Evolutionary conservation across 2,329 filamentous ascomycete genomes (phyloP).

Genomic region (Monilinia fructigena): DNA sequence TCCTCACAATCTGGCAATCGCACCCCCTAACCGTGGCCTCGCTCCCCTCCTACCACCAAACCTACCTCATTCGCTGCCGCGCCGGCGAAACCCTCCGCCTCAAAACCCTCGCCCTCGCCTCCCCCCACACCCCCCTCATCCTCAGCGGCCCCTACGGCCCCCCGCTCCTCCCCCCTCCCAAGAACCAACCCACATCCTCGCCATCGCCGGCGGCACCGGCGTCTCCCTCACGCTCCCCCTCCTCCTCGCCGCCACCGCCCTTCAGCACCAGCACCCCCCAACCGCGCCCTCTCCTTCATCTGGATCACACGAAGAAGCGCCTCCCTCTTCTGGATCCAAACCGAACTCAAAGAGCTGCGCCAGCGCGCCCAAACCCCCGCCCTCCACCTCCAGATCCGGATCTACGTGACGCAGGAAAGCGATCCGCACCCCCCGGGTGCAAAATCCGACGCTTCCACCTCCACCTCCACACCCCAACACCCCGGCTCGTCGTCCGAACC

Average conservation of each 20-base stretch:
- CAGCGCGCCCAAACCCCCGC: slow-evolving; percentile 29
- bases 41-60: slow-evolving; percentile 60
- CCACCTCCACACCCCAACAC: no score
- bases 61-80: slow-evolving; percentile 58
- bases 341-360: slow-evolving; percentile 49
- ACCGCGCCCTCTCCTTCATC: slow-evolving; percentile 54
- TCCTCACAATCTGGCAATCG: slow-evolving; percentile 69
- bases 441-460: no score
- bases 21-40: slow-evolving; percentile 78
- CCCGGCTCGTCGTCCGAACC: not conserved
- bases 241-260: slow-evolving; percentile 45
- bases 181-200: slow-evolving; percentile 49
- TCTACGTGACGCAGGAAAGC: slow-evolving; percentile 54
- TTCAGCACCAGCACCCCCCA: slow-evolving; percentile 40
- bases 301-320: slow-evolving; percentile 59
- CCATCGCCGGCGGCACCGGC: slow-evolving; percentile 57
- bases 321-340: slow-evolving; percentile 58
- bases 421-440: not conserved
- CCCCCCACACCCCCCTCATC: slow-evolving; percentile 1
- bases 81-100: slow-evolving; percentile 53
- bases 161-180: slow-evolving; percentile 33
- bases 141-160: slow-evolving; percentile 18
- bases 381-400: slow-evolving; percentile 50
- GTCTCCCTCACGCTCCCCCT: slow-evolving; percentile 57
- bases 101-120: slow-evolving; percentile 37